These are phyloP conservation scores for Entelexis sorbosivorans DNA, from an alignment of 1,139 yeast species.

Conservation along the genomic window DNA sequence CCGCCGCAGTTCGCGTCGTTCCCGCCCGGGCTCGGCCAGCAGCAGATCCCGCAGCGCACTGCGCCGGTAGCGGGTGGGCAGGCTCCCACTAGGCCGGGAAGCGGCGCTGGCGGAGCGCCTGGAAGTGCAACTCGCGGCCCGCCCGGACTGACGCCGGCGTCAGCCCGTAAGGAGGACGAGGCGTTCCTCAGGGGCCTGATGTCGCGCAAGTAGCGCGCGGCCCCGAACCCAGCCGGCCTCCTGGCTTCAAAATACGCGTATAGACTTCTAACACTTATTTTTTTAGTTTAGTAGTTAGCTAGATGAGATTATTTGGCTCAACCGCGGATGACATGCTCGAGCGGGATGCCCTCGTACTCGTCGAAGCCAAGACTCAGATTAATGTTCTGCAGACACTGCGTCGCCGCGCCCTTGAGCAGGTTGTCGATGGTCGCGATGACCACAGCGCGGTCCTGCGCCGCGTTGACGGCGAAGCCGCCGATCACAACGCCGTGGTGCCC, in stretches of 20 bases:
- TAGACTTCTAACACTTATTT: background rate
- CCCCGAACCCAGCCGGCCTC: background rate
- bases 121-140: slow-evolving; percentile 5
- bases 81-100: background rate
- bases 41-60: background rate
- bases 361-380: slow-evolving; percentile 82
- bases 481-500: slow-evolving; percentile 91
- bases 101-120: background rate
- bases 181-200: slow-evolving; percentile 27
- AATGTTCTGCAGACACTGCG: slow-evolving; percentile 93
- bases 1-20: slow-evolving; percentile 3
- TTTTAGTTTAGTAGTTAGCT: background rate
- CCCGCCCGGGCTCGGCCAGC: background rate
- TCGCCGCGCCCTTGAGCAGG: slow-evolving; percentile 93
- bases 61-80: background rate
- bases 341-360: slow-evolving; percentile 90
- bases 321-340: slow-evolving; percentile 24
- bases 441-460: slow-evolving; percentile 81
- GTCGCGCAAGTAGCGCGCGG: slow-evolving; percentile 21
- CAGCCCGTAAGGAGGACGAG: slow-evolving; percentile 23
- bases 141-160: slow-evolving; percentile 11
- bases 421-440: slow-evolving; percentile 92
- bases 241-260: too few species aligned
- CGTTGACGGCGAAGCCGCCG: slow-evolving; percentile 91
- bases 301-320: background rate